Base-by-base conservation (phyloP, 192 early-diverging fungal species). In the Podochytrium sp. region DNA sequence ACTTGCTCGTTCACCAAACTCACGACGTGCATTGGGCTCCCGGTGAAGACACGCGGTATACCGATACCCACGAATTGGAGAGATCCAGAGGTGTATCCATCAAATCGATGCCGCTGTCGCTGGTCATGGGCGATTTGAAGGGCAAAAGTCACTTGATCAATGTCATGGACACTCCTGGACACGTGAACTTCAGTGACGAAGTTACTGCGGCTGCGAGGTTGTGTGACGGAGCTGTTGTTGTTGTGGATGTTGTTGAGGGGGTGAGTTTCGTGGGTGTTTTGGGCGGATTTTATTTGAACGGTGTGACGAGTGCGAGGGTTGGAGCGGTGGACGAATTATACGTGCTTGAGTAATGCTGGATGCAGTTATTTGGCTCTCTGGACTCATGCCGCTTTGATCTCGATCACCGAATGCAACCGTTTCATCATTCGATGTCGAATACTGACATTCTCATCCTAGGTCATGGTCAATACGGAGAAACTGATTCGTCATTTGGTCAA, bases 171-270 rank as follows among this genome's bases (percentile, higher is more conserved):
- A 94, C 96, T 3, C 96, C 98, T 32, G 98, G 97, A 0, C 98
- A 99, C 71, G 93, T 91, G 43, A 92, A 97, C 71, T 99, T 99
- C 72, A 86, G 93, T 10, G 98, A 98, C 78, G 96, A 99, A 72
- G 92, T 94, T 1, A 86, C 92, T 3, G 95, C 94, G 40, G 91
- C 92, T 52, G 75, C 94, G 63, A 85, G 95, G 37, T 79, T 99
- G 53, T 86, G 90, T 34, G 98, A 99, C 80, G 98, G 96, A 58
- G 90, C 91, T 18, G 91, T 94, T 4, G 69, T 99, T 37, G 89
- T 98, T 3, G 98, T 99, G 12, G 98, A 99, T 81, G 96, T 91
- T 1, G 85, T 98, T 7, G 98, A 99, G 71, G 98, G 98, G 37
- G 95, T 91, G 72, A 33, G 47, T 1, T n/a, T n/a, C n/a, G n/a